Evolutionary conservation across 805 yeast species (phyloP).

Genomic region (Scheffersomyces amazonensis): DNA sequence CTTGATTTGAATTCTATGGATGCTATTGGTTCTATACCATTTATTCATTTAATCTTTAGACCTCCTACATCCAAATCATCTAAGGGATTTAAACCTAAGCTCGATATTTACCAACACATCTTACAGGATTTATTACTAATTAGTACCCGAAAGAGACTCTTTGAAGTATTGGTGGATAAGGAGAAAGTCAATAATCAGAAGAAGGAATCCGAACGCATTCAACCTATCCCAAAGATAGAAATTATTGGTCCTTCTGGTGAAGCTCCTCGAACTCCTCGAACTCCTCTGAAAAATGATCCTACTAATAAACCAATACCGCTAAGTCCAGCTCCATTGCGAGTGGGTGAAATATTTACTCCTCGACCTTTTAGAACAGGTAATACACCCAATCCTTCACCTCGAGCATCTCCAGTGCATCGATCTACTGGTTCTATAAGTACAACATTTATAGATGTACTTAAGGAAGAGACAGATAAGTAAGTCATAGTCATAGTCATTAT

Average conservation of each 20-base stretch:
- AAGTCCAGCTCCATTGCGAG: constrained; percentile 20
- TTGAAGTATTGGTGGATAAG: constrained; percentile 18
- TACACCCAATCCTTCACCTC: constrained; percentile 41
- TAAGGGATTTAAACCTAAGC: constrained; percentile 39
- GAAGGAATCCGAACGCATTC: constrained; percentile 26
- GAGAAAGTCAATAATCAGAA: constrained; percentile 25
- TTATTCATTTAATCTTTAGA: constrained; percentile 37
- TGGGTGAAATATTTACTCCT: constrained; percentile 33
- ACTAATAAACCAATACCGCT: background rate
- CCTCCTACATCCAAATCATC: constrained; percentile 36
- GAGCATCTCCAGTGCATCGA: constrained; percentile 31
- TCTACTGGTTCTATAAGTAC: background rate
- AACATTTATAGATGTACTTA: background rate
- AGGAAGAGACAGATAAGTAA: background rate
- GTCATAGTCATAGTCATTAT: no score
- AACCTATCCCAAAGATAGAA: constrained; percentile 1
- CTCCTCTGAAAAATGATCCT: background rate
- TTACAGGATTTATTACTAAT: constrained; percentile 25
- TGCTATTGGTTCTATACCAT: constrained; percentile 35
- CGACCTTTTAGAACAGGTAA: constrained; percentile 40
- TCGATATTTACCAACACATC: constrained; percentile 20
- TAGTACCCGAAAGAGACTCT: constrained; percentile 18
- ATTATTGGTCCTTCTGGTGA: constrained; percentile 3
- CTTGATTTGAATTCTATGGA: constrained; percentile 31
- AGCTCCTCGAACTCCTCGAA: background rate